phyloP scores from a whole-genome alignment of 176 grass and related monocot species.

The Dactylis glomerata region DNA sequence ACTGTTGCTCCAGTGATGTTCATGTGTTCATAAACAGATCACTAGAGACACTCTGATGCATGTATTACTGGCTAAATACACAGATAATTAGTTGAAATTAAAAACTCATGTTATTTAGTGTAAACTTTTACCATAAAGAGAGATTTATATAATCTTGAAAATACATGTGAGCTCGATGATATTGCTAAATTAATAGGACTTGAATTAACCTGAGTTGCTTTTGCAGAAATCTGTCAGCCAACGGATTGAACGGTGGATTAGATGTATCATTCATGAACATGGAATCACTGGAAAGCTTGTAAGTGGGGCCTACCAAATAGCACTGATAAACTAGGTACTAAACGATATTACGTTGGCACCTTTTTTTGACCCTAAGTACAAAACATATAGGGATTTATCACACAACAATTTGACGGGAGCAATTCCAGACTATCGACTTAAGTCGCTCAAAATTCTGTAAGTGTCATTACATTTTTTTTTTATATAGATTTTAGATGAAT shows the following conservation, averaged over 20 bases:
- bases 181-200: not conserved
- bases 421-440: constrained; percentile 26
- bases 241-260: not conserved
- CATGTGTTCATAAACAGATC: no score
- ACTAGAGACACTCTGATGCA: not conserved
- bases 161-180: not conserved
- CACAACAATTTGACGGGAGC: constrained; percentile 40
- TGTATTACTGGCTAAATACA: not conserved
- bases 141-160: not conserved
- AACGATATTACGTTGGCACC: not conserved
- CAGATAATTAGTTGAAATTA: not conserved
- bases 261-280: not conserved
- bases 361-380: not conserved
- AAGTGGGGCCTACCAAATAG: not conserved
- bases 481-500: not conserved
- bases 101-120: not conserved
- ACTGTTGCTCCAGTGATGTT: not conserved
- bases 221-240: constrained; percentile 17
- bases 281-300: not conserved
- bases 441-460: constrained; percentile 32
- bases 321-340: not conserved
- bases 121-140: not conserved
- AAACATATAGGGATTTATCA: constrained; percentile 37
- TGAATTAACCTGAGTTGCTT: not conserved
- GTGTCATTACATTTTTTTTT: not conserved